A percentile compares a stretch with the other conserved stretches of the same genome.
These are phyloP conservation scores for Telfairia occidentalis DNA, from an alignment of 331 rosid genomes.

Conservation along the genomic window DNA sequence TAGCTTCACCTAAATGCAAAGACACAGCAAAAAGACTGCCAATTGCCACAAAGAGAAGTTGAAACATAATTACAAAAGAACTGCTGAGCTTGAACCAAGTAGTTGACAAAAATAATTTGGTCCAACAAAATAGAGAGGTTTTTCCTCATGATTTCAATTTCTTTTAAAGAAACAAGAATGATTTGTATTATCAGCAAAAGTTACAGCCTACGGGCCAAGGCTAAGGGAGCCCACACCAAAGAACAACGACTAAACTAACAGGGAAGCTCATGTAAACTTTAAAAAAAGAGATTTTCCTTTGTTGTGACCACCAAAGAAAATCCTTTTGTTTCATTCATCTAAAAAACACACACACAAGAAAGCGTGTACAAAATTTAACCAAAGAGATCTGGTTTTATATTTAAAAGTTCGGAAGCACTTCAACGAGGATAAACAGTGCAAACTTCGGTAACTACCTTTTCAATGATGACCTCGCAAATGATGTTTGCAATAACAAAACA, in stretches of 20 bases:
- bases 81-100: too few species aligned
- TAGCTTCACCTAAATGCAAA: too few species aligned
- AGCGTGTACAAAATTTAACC: not conserved
- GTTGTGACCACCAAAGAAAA: not conserved
- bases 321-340: not conserved
- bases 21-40: not conserved
- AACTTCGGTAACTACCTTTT: constrained; percentile 41
- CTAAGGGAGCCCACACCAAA: too few species aligned
- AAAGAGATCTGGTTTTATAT: not conserved
- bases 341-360: not conserved
- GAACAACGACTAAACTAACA: too few species aligned
- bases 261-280: not conserved
- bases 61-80: not conserved
- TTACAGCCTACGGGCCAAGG: too few species aligned
- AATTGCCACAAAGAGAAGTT: not conserved
- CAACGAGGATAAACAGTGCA: not conserved
- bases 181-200: too few species aligned
- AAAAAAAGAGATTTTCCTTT: not conserved
- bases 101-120: not conserved
- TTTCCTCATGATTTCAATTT: not conserved
- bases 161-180: too few species aligned
- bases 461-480: constrained; percentile 71
- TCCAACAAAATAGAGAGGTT: not conserved
- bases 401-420: not conserved
- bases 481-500: constrained; percentile 68